Percentiles rank a stretch among this genome's conserved stretches.
phyloP scores from a whole-genome alignment of 495 filamentous ascomycete species.

The Rostrohypoxylon terebratum region DNA sequence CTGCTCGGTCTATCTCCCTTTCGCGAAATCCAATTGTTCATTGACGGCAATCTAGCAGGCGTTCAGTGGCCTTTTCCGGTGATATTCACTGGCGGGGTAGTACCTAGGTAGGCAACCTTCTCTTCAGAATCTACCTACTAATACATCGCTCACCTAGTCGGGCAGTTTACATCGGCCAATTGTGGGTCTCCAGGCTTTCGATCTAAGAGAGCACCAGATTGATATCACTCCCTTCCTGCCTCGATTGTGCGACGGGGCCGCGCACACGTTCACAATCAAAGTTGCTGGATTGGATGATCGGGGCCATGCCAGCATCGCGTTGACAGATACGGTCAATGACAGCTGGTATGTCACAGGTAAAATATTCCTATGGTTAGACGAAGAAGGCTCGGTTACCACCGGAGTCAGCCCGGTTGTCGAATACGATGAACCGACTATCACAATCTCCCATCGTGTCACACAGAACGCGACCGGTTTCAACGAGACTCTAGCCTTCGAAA shows the following conservation, averaged over 20 bases:
- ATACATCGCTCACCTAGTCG: too few relatives aligned
- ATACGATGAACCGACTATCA: constrained; percentile 47
- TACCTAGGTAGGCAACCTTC: constrained; percentile 59
- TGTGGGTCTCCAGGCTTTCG: constrained; percentile 85
- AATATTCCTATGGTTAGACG: constrained; percentile 78
- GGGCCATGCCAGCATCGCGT: constrained; percentile 47
- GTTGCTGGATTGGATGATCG: constrained; percentile 72
- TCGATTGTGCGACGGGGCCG: constrained; percentile 69
- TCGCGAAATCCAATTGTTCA: constrained; percentile 82
- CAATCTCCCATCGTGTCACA: constrained; percentile 53
- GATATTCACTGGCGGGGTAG: constrained; percentile 88
- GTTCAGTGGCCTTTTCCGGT: constrained; percentile 86
- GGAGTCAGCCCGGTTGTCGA: constrained; percentile 49
- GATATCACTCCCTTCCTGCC: constrained; percentile 84
- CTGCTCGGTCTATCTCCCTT: constrained; percentile 81
- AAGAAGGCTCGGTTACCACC: constrained; percentile 63
- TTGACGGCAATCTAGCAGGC: constrained; percentile 80
- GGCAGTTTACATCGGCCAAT: constrained; percentile 79
- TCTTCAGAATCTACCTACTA: too few relatives aligned
- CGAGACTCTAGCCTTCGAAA: constrained; percentile 69
- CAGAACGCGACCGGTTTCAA: constrained; percentile 65
- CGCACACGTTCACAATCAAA: constrained; percentile 78
- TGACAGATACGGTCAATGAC: constrained; percentile 70
- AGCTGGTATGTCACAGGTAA: constrained; percentile 89
- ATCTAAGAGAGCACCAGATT: constrained; percentile 83